A percentile compares a stretch with the other conserved stretches of the same genome.
Conservation (phyloP, 164 flowering plant genomes). For the Dillenia suffruticosa region DNA sequence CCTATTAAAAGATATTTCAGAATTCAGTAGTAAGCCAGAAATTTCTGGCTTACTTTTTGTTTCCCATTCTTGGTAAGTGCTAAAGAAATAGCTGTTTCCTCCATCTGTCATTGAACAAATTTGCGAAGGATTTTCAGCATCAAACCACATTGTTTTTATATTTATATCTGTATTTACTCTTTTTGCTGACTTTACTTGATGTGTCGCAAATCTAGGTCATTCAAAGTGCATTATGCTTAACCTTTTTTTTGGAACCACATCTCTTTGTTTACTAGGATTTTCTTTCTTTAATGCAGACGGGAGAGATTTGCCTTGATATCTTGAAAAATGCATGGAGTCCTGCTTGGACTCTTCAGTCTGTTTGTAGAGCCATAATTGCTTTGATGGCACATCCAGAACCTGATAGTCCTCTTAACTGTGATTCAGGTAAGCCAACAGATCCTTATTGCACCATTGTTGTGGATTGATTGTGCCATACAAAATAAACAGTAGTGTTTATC, state of each 20-base stretch:
- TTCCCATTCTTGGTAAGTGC: too few relatives aligned
- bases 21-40: too few relatives aligned
- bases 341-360: slow-evolving; percentile 99
- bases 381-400: slow-evolving; percentile 98
- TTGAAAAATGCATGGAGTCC: slow-evolving; percentile 99
- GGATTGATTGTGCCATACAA: too few relatives aligned
- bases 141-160: not conserved
- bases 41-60: too few relatives aligned
- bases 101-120: too few relatives aligned
- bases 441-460: too few relatives aligned
- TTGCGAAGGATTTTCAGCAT: not conserved
- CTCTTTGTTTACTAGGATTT: not conserved
- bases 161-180: not conserved
- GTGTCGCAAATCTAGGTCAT: too few relatives aligned
- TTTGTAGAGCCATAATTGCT: slow-evolving; percentile 96
- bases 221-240: too few relatives aligned
- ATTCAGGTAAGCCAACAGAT: slow-evolving; percentile 58
- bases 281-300: slow-evolving; percentile 47
- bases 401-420: slow-evolving; percentile 96
- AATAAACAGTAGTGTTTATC: too few relatives aligned
- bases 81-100: too few relatives aligned
- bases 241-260: too few relatives aligned
- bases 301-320: slow-evolving; percentile 96
- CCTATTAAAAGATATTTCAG: too few relatives aligned
- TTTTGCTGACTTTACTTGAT: not conserved